Evolutionary conservation across 495 filamentous ascomycete genomes (phyloP).

Genomic region (Alectoria sarmentosa): DNA sequence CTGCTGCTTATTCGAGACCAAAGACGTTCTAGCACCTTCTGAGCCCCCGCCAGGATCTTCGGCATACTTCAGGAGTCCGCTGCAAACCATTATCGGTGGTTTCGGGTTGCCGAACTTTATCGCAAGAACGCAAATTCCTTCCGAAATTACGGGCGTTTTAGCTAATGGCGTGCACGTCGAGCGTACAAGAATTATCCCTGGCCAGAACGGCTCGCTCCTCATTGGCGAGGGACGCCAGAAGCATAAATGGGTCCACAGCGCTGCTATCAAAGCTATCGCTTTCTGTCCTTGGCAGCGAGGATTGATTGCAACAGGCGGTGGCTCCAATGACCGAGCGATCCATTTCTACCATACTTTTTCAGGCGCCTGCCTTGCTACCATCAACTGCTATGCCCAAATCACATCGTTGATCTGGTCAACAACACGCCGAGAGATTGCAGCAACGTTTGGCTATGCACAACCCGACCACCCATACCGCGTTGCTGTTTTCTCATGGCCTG

Average conservation of each 20-base stretch:
- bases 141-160: constrained; percentile 1
- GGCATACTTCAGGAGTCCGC: constrained; percentile 10
- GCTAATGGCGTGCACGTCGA: constrained; percentile 4
- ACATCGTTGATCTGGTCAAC: constrained; percentile 89
- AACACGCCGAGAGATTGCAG: constrained; percentile 77
- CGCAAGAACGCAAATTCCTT: constrained; percentile 2
- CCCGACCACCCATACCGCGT: constrained; percentile 88
- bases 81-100: constrained; percentile 17
- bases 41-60: not conserved
- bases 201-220: constrained; percentile 20
- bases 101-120: constrained; percentile 20
- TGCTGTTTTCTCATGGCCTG: constrained; percentile 93
- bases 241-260: constrained; percentile 69
- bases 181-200: constrained; percentile 16
- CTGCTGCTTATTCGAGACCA: constrained; percentile 72
- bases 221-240: constrained; percentile 50
- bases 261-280: constrained; percentile 93
- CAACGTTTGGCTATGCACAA: constrained; percentile 92
- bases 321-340: constrained; percentile 88
- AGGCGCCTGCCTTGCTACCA: constrained; percentile 79
- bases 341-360: constrained; percentile 91
- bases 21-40: constrained; percentile 45
- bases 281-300: constrained; percentile 94
- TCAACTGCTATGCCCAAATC: constrained; percentile 88
- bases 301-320: constrained; percentile 85